Evolutionary conservation across 805 yeast species (phyloP).

Genomic region (Brettanomyces naardenensis): DNA sequence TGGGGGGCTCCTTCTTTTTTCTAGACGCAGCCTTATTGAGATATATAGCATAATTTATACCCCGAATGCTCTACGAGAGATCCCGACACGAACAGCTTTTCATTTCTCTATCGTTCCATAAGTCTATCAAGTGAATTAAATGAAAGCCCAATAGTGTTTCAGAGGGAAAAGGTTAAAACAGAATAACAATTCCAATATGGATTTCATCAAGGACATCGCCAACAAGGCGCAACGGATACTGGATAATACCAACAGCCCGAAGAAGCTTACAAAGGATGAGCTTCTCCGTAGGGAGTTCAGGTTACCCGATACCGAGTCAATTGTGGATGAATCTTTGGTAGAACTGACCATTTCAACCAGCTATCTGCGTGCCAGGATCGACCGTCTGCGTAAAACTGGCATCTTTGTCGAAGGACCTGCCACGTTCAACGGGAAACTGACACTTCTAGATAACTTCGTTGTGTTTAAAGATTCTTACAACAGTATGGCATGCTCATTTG

Average conservation of each 20-base stretch:
- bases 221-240: constrained; percentile 40
- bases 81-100: too few species aligned
- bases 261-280: constrained; percentile 59
- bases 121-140: too few species aligned
- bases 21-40: too few species aligned
- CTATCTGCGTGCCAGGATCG: constrained; percentile 12
- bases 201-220: constrained; percentile 41
- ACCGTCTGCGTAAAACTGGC: constrained; percentile 7
- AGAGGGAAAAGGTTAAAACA: too few species aligned
- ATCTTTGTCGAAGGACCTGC: constrained; percentile 20
- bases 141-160: too few species aligned
- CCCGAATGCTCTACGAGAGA: too few species aligned
- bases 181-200: too few species aligned
- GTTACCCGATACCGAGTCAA: constrained; percentile 63
- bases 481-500: constrained; percentile 56
- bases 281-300: constrained; percentile 56
- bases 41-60: too few species aligned
- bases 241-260: constrained; percentile 29
- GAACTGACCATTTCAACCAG: constrained; percentile 38
- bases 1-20: too few species aligned
- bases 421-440: constrained; percentile 45
- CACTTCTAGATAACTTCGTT: constrained; percentile 65
- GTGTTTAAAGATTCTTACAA: constrained; percentile 70
- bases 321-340: constrained; percentile 60
- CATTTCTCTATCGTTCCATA: too few species aligned